Percentiles rank a stretch among this genome's conserved stretches.
Evolutionary conservation across 805 yeast species (phyloP).

Genomic region (Sugiyamaella smithiae): DNA sequence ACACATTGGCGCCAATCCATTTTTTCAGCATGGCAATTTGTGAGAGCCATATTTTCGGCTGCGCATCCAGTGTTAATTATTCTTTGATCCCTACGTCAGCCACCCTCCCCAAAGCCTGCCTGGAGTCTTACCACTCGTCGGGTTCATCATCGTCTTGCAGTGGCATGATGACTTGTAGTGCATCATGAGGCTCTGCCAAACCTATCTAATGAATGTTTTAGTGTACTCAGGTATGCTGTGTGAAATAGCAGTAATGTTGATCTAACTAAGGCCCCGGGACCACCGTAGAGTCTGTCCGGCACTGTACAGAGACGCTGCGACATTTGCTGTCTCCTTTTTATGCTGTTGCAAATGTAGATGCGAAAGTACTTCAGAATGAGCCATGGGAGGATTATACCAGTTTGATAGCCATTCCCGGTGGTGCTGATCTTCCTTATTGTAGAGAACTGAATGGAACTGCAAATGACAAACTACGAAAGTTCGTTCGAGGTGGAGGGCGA

Average conservation of each 20-base stretch:
- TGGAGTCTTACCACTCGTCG: slow-evolving; percentile 56
- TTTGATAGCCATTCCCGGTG: slow-evolving; percentile 87
- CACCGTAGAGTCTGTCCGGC: slow-evolving; percentile 81
- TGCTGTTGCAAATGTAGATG: slow-evolving; percentile 73
- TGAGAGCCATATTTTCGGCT: slow-evolving; percentile 66
- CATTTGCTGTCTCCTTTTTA: slow-evolving; percentile 78
- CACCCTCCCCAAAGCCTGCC: slow-evolving; percentile 7
- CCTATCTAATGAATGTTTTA: slow-evolving; percentile 60
- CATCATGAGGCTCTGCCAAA: not conserved
- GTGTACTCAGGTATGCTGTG: slow-evolving; percentile 53
- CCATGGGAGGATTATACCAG: slow-evolving; percentile 88
- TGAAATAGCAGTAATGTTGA: no score
- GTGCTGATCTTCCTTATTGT: slow-evolving; percentile 91
- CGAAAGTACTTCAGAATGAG: slow-evolving; percentile 61
- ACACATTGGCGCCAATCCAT: slow-evolving; percentile 78
- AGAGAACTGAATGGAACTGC: slow-evolving; percentile 67
- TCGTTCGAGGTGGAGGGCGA: slow-evolving; percentile 74
- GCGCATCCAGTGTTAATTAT: slow-evolving; percentile 75
- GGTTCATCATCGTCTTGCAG: slow-evolving; percentile 55
- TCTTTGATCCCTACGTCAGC: slow-evolving; percentile 55
- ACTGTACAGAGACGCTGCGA: slow-evolving; percentile 74
- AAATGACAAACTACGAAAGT: slow-evolving; percentile 56
- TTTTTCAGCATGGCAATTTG: slow-evolving; percentile 76
- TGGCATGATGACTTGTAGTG: not conserved
- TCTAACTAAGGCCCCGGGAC: slow-evolving; percentile 65